Base-by-base conservation (phyloP, 1,284 basidiomycete genomes). In the Schizophyllum commune region DNA sequence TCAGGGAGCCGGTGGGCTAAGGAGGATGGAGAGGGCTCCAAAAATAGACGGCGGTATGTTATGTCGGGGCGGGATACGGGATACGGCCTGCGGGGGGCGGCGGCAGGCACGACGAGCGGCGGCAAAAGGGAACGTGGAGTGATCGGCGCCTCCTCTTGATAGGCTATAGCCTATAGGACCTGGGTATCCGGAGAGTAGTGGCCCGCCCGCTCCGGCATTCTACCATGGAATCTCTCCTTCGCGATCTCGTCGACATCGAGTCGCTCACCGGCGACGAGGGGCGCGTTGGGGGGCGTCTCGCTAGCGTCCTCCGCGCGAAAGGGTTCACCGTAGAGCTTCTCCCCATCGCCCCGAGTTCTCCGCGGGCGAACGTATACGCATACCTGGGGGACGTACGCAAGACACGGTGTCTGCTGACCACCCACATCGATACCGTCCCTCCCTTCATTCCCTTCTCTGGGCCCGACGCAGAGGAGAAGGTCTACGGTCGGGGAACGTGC, bases 371-470 rank as follows among this genome's bases (percentile, higher is more conserved):
- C 17, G 39, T 47, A 17, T 47, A 47, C 17, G 39, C 39, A 17
- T 47, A 47, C 17, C 39, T 47, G 13, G 39, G 39, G 17, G 39
- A 47, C 39, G 17, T 13, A 17, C 39, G 8, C 39, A 3, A 11
- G 39, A 59, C 52, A 51, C 55, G 52, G n/a, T 62, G 58, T 59
- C 53, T 62, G 6, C 58, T 62, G 21, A 62, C 61, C 9, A 62
- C 61, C 32, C 61, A 62, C 47, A 59, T 62, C 34, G 61, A 62
- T 27, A 62, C 61, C n/a, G 61, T 62, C 3, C 61, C 61, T 6
- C 61, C 61, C 2, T 62, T 62, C 53, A 62, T 62, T 5, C 58
- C 61, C 17, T 62, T 62, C 33, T 62, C 61, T 21, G 61, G 61
- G 5, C 61, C 61, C 9, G 58, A 62, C 17, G 57, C 51, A 52